Base-by-base conservation (phyloP, 1,139 yeast species). In the Geotrichum fermentans region DNA sequence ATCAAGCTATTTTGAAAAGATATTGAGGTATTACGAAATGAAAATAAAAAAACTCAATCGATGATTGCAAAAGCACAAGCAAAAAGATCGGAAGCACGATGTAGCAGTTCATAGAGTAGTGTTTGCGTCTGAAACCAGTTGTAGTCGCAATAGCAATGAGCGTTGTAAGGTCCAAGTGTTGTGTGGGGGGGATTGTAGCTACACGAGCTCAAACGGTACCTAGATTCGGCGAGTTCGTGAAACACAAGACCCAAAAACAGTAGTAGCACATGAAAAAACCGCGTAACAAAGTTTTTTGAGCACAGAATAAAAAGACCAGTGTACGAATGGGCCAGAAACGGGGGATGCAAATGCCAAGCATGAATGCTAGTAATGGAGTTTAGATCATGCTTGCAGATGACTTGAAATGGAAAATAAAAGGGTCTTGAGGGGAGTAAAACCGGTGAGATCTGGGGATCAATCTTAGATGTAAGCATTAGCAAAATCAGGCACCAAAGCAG, bases 121-220 rank as follows among this genome's bases (percentile, higher is more conserved):
- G n/a, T n/a, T n/a, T n/a, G n/a, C n/a, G n/a, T 74, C 68, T 0
- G 86, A 89, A 62, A 83, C 90, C 47, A 82, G 65, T 6, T 4
- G 82, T 80, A 5, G 79, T 71, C 8, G 78, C 56, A 3, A 72
- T 56, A 1, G 77, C 66, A 3, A 77, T 65, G 14, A 78, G n/a
- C n/a, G n/a, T n/a, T n/a, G n/a, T n/a, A n/a, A n/a, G n/a, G n/a
- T n/a, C n/a, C n/a, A n/a, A n/a, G n/a, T n/a, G n/a, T n/a, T n/a
- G n/a, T n/a, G n/a, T n/a, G n/a, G n/a, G n/a, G n/a, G n/a, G n/a
- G n/a, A n/a, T n/a, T n/a, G n/a, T n/a, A n/a, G n/a, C n/a, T n/a
- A 33, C 8, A 26, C 13, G 34, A 11, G 17, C n/a, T 17, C 13
- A 30, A 30, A 5, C 4, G 14, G 6, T 5, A 30, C 6, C 11